A percentile compares a stretch with the other conserved stretches of the same genome.
Evolutionary conservation across 345 rosid genomes (phyloP).

Genomic region (Corchorus olitorius): DNA sequence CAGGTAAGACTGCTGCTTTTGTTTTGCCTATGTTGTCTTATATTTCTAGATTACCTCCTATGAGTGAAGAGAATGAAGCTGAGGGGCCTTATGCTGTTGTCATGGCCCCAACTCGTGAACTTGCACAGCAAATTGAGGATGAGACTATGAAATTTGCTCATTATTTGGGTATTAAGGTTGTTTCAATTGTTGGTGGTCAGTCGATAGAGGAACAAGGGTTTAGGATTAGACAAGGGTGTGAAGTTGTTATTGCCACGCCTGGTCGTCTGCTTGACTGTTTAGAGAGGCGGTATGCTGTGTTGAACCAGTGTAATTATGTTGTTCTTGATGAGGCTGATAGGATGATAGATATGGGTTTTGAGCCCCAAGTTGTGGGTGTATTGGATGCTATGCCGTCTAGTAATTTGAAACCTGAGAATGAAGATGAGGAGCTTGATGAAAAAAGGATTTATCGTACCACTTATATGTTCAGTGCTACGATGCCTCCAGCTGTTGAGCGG

Average conservation of each 20-base stretch:
- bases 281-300: conserved; percentile 87
- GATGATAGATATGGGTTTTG: conserved; percentile 97
- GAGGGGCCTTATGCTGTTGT: conserved; percentile 98
- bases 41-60: conserved; percentile 78
- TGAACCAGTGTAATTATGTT: conserved; percentile 92
- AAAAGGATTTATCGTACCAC: conserved; percentile 92
- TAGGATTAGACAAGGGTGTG: conserved; percentile 92
- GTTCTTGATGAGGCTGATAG: conserved; percentile 99
- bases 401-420: conserved; percentile 91
- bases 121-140: conserved; percentile 94
- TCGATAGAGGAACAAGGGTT: conserved; percentile 92
- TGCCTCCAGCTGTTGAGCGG: conserved; percentile 95
- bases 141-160: conserved; percentile 91
- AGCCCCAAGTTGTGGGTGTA: conserved; percentile 88
- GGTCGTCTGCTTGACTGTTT: conserved; percentile 90
- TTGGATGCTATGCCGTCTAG: conserved; percentile 96
- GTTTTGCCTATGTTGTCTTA: conserved; percentile 95
- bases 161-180: conserved; percentile 82
- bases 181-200: conserved; percentile 94
- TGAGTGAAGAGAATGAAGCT: conserved; percentile 81
- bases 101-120: conserved; percentile 91
- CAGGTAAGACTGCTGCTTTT: conserved; percentile 96
- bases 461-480: conserved; percentile 97
- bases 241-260: conserved; percentile 91
- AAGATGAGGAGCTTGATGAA: conserved; percentile 94